Conservation (phyloP, 2,329 filamentous ascomycete species). For the Aspergillus sp. region DNA sequence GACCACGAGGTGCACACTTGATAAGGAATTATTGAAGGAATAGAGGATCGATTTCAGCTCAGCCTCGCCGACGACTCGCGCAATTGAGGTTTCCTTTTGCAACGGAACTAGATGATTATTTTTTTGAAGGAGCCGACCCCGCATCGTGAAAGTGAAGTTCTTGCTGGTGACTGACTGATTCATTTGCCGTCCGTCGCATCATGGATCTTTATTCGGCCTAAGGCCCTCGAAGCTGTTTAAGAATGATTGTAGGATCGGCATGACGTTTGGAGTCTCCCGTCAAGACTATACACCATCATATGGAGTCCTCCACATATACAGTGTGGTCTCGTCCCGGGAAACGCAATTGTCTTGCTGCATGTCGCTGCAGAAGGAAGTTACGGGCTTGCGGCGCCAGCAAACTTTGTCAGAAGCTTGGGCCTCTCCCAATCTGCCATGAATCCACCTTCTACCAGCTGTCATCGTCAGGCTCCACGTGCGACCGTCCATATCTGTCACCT, state of each 20-base stretch:
- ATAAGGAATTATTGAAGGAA: not conserved
- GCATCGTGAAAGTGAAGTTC: not conserved
- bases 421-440: not conserved
- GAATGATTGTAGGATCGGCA: not conserved
- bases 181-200: not conserved
- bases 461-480: constrained; percentile 32
- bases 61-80: not conserved
- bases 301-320: not conserved
- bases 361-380: not conserved
- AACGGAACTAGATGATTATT: not conserved
- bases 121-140: not conserved
- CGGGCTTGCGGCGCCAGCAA: not conserved
- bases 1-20: not conserved
- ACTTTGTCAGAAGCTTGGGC: not conserved
- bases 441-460: constrained; percentile 16
- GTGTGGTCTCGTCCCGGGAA: not conserved
- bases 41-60: not conserved
- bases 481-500: constrained; percentile 15
- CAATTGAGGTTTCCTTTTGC: not conserved
- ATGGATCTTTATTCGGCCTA: not conserved
- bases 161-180: not conserved
- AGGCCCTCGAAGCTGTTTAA: not conserved
- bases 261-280: not conserved
- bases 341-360: not conserved
- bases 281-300: not conserved